These are phyloP conservation scores for Camillea tinctor DNA, from an alignment of 2,329 filamentous ascomycete species.

Conservation along the genomic window DNA sequence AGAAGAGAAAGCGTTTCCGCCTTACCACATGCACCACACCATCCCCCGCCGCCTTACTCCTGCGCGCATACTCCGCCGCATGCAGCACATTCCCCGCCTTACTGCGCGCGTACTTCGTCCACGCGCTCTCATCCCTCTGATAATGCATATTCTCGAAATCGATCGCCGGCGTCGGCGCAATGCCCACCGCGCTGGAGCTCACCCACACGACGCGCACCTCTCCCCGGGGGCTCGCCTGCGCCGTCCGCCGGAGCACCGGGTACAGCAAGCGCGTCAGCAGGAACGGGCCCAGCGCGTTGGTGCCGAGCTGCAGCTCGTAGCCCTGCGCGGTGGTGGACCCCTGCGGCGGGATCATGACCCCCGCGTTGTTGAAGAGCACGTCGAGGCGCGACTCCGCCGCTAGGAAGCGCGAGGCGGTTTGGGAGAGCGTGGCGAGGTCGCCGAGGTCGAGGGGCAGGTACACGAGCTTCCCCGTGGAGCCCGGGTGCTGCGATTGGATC, in stretches of 20 bases:
- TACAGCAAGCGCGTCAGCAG: slow-evolving; percentile 22
- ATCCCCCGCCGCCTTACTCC: slow-evolving; percentile 12
- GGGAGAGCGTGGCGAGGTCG: too few species aligned
- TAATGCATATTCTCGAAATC: slow-evolving; percentile 21
- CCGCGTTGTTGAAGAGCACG: slow-evolving; percentile 38
- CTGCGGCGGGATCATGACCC: slow-evolving; percentile 33
- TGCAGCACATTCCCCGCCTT: slow-evolving; percentile 22
- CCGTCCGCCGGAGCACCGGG: slow-evolving; percentile 13
- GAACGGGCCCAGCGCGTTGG: slow-evolving; percentile 22
- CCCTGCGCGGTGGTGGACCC: slow-evolving; percentile 31
- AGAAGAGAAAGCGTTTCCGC: too few species aligned
- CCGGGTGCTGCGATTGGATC: neutral
- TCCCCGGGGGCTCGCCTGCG: slow-evolving; percentile 7
- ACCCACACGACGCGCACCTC: slow-evolving; percentile 22
- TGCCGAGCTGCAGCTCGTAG: slow-evolving; percentile 25
- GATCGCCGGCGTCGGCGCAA: slow-evolving; percentile 4
- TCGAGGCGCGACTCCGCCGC: slow-evolving; percentile 27
- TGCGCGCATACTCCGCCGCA: slow-evolving; percentile 13
- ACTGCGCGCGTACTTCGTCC: slow-evolving; percentile 15
- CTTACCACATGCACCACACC: slow-evolving; percentile 17
- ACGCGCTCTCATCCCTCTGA: slow-evolving; percentile 6
- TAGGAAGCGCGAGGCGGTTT: slow-evolving; percentile 13
- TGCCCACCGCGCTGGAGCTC: slow-evolving; percentile 8
- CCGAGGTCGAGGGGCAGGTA: neutral
- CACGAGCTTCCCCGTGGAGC: neutral